Evolutionary conservation across 108 stramenopile genomes (phyloP).

Genomic region (Mediolabrus comicus): DNA sequence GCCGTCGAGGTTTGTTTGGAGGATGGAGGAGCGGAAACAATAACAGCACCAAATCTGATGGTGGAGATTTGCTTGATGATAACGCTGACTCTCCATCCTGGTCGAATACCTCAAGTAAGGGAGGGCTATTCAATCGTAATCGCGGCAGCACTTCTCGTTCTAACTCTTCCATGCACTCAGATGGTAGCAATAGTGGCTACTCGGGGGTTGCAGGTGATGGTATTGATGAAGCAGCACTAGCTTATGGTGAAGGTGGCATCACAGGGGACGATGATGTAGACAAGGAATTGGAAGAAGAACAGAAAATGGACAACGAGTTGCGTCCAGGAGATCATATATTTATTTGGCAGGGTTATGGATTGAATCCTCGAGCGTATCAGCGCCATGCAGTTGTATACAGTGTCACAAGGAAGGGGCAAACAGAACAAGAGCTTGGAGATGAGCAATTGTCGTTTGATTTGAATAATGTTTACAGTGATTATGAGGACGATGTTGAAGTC

Average conservation of each 20-base stretch:
- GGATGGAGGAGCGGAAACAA: neutral
- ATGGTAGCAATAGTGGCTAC: neutral
- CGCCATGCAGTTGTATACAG: slow-evolving; percentile 44
- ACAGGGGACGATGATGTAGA: slow-evolving; percentile 11
- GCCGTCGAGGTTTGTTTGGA: slow-evolving; percentile 21
- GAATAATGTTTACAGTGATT: slow-evolving; percentile 17
- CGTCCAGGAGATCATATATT: slow-evolving; percentile 52
- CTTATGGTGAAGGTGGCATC: slow-evolving; percentile 9
- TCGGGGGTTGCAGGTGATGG: slow-evolving; percentile 7
- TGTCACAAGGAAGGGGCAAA: slow-evolving; percentile 15
- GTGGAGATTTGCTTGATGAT: neutral
- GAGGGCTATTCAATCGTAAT: neutral
- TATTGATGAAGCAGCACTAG: slow-evolving; percentile 17
- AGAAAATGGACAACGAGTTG: slow-evolving; percentile 31
- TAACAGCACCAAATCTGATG: neutral
- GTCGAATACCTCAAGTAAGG: neutral
- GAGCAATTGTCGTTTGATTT: slow-evolving; percentile 21
- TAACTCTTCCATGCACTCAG: neutral
- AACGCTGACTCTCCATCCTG: slow-evolving; percentile 2
- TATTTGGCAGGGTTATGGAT: slow-evolving; percentile 48
- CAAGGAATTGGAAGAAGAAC: slow-evolving; percentile 20
- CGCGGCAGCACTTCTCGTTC: neutral
- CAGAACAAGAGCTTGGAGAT: neutral
- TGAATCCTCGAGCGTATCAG: slow-evolving; percentile 46
- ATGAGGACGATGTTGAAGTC: slow-evolving; percentile 23